Evolutionary conservation across 2,329 filamentous ascomycete genomes (phyloP).

Genomic region (Ceratocystis alfenasii): DNA sequence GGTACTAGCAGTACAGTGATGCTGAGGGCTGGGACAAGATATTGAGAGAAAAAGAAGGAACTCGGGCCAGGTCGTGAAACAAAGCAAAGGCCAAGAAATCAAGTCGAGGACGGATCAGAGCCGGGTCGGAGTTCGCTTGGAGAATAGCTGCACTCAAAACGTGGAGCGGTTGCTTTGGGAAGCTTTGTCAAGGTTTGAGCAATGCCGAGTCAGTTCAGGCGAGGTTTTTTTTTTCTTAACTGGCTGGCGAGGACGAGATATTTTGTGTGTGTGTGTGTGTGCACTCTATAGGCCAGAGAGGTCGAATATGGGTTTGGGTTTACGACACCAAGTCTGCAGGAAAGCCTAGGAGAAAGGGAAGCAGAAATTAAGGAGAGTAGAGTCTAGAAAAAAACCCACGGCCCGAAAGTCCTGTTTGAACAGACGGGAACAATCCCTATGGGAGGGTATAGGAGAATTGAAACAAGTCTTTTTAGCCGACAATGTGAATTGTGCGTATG

Average conservation of each 20-base stretch:
- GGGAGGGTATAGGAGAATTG: no score
- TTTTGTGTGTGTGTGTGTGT: neutral
- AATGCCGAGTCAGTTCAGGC: neutral
- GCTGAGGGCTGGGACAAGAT: neutral
- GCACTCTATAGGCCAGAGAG: neutral
- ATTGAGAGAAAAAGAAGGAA: neutral
- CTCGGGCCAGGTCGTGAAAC: slow-evolving; percentile 6
- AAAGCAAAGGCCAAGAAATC: slow-evolving; percentile 2
- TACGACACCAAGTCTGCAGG: neutral
- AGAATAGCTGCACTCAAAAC: neutral
- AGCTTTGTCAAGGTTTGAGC: neutral
- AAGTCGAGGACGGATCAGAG: slow-evolving; percentile 1
- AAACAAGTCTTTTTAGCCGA: no score
- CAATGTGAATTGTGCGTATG: no score
- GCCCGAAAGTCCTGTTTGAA: no score
- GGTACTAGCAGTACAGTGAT: neutral
- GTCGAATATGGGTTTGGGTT: neutral
- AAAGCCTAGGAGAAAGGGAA: neutral
- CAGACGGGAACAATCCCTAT: no score
- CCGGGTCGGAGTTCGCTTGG: slow-evolving; percentile 1
- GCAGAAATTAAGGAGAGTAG: neutral
- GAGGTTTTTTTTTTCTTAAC: neutral
- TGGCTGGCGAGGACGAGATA: neutral
- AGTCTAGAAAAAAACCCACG: no score
- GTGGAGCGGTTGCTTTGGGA: neutral